Percentiles rank a stretch among this genome's conserved stretches.
These are phyloP conservation scores for Cladobotryum mycophilum DNA, from an alignment of 2,329 filamentous ascomycete species.

Conservation along the genomic window DNA sequence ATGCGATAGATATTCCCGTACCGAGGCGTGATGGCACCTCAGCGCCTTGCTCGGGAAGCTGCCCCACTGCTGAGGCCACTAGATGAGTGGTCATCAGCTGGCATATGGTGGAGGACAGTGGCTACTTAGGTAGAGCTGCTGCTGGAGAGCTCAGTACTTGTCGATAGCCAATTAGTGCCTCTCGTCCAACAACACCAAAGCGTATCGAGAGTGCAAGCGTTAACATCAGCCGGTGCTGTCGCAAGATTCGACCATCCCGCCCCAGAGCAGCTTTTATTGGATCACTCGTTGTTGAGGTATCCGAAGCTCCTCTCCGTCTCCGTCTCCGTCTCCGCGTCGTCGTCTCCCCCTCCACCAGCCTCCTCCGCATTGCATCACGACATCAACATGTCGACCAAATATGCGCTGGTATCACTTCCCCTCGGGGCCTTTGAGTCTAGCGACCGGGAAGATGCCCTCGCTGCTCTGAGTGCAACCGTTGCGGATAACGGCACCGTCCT, in stretches of 20 bases:
- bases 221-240: no score
- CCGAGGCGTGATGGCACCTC: neutral
- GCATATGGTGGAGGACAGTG: neutral
- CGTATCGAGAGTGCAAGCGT: no score
- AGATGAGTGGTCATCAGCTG: neutral
- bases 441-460: slow-evolving; percentile 74
- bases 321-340: no score
- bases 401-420: slow-evolving; percentile 85
- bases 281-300: no score
- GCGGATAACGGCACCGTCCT: slow-evolving; percentile 69
- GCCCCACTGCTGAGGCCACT: neutral
- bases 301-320: no score
- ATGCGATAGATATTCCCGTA: neutral
- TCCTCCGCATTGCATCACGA: neutral
- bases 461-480: slow-evolving; percentile 66
- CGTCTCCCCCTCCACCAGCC: no score
- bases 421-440: slow-evolving; percentile 76
- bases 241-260: no score
- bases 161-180: neutral
- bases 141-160: neutral
- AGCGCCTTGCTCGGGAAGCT: neutral
- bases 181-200: no score
- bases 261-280: no score
- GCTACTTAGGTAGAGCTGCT: neutral
- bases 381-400: slow-evolving; percentile 51